Evolutionary conservation across 2,329 filamentous ascomycete species (phyloP).

Genomic region (Scleromitrula shiraiana): DNA sequence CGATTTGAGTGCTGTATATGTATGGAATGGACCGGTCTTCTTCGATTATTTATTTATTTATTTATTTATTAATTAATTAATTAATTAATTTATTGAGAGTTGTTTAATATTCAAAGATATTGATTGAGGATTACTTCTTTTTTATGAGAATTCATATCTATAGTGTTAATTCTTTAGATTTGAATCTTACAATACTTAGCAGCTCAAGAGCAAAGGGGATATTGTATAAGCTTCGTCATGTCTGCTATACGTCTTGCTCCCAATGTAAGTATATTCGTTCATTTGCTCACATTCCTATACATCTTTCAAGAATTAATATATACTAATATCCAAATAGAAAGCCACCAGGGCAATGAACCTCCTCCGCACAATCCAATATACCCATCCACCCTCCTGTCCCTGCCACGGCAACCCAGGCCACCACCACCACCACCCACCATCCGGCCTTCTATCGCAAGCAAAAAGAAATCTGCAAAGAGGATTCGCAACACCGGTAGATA

Average conservation of each 20-base stretch:
- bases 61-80: no score
- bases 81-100: no score
- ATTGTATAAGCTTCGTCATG: conserved; percentile 1
- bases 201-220: no score
- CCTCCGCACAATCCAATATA: conserved; percentile 84
- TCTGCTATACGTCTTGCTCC: conserved; percentile 9
- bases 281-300: not conserved
- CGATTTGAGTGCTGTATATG: no score
- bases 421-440: conserved; percentile 49
- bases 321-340: conserved; percentile 31
- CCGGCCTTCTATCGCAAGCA: conserved; percentile 34
- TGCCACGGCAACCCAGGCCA: conserved; percentile 86
- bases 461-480: conserved; percentile 40
- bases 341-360: conserved; percentile 60
- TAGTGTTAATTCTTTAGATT: no score
- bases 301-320: conserved; percentile 9
- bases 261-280: conserved; percentile 16
- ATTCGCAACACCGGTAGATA: conserved; percentile 70
- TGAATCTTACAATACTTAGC: no score
- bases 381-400: conserved; percentile 79
- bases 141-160: no score
- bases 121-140: no score
- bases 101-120: no score
- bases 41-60: no score
- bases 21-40: no score